Conservation (phyloP, 768 basidiomycete genomes). For the Hygrophorus russula region DNA sequence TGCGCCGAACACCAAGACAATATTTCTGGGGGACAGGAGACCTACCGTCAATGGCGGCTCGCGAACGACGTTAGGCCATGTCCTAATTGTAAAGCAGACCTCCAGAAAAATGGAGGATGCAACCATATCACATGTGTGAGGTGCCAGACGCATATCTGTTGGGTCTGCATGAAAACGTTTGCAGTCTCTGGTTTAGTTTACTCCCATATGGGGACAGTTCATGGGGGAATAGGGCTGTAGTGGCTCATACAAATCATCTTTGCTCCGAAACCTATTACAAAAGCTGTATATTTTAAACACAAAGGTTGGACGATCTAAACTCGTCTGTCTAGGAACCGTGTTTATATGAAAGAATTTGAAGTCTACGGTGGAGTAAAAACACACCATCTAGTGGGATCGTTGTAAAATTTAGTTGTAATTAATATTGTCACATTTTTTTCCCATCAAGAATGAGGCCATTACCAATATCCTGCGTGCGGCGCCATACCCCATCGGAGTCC, state of each 20-base stretch:
- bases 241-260: no score
- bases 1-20: slow-evolving; percentile 7
- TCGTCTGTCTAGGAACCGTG: no score
- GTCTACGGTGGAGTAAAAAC: no score
- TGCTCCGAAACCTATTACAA: no score
- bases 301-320: no score
- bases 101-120: slow-evolving; percentile 27
- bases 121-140: slow-evolving; percentile 26
- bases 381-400: no score
- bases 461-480: background rate
- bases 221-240: slow-evolving; percentile 12
- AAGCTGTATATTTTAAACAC: no score
- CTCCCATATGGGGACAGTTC: slow-evolving; percentile 19
- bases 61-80: slow-evolving; percentile 24
- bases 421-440: no score
- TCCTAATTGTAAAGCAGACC: slow-evolving; percentile 21
- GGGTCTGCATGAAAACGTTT: slow-evolving; percentile 26
- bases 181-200: slow-evolving; percentile 16
- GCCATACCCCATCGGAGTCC: slow-evolving; percentile 59
- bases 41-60: background rate
- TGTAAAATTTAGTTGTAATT: no score
- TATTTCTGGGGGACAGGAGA: background rate
- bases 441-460: no score
- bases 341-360: no score
- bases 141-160: slow-evolving; percentile 27